Base-by-base conservation (phyloP, 306 rosid genomes). In the Vigna trinervia region DNA sequence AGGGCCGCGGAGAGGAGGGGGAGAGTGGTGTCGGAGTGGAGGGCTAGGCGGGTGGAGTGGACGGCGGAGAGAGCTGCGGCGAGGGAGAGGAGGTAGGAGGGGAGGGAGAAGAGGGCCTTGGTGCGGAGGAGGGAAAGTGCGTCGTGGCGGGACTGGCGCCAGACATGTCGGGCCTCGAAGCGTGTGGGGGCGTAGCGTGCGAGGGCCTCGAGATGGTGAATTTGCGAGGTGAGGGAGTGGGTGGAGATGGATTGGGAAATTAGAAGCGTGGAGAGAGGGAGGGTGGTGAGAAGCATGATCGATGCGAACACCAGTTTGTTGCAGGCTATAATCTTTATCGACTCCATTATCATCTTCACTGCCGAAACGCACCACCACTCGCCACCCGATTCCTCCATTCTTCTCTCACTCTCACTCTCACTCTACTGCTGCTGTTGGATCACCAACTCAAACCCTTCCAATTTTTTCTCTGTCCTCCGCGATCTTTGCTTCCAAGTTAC, bases 151-250 rank as follows among this genome's bases (percentile, higher is more conserved):
- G 98, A 89, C 32, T 94, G 91, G 13, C 17, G 22, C 90, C 84
- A 87, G 41, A 94, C 89, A 41, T 94, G 96, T 5, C 98, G 94
- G 3, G 92, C 90, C 73, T 94, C 96, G 83, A 92, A 81, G 63
- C 89, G 91, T 22, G 93, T 91, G 22, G 87, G 74, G 68, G 92
- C 82, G 57, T 43, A 84, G 76, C 69, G 79, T 14, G 96, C 92
- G 69, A 94, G 78, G 76, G 87, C 80, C 19, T 94, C 97, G 19
- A 94, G 97, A 45, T 77, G 83, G 85, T 54, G 74, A 86, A 94
- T 84, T 80, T 83, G 84, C 52, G 85, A 73, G 32, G 84, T 78
- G 67, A 83, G 82, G 10, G 83, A 69, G 23, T 78, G 86, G 56
- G 92, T 80, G 74, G 58, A 57, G 83, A 87, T 77, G 59, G 89